phyloP scores from a whole-genome alignment of 2,329 filamentous ascomycete species.

The Fusarium tjaetaba region DNA sequence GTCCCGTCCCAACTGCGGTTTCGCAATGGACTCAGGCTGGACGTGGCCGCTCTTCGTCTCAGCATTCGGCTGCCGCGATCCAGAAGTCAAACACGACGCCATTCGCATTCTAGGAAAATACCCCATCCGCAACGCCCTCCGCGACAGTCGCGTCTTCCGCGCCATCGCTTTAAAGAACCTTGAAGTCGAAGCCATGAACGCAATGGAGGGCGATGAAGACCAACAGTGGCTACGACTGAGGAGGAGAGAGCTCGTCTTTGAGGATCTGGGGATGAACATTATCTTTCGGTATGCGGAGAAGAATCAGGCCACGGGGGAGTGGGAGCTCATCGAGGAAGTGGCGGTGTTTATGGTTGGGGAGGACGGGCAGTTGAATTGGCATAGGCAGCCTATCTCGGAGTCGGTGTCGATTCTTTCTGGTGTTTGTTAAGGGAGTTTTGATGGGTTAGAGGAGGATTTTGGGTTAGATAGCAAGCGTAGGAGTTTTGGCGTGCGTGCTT shows the following conservation, averaged over 20 bases:
- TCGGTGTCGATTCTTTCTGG: constrained; percentile 42
- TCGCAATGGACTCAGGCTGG: constrained; percentile 58
- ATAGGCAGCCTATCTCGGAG: constrained; percentile 50
- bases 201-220: constrained; percentile 45
- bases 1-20: constrained; percentile 50
- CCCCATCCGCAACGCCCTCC: constrained; percentile 56
- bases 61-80: constrained; percentile 54
- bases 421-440: constrained; percentile 21
- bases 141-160: constrained; percentile 53
- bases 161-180: constrained; percentile 53
- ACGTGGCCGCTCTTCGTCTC: constrained; percentile 57
- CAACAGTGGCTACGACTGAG: constrained; percentile 54
- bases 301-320: constrained; percentile 44
- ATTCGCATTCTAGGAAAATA: constrained; percentile 53
- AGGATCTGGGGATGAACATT: constrained; percentile 50
- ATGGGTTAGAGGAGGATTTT: background rate
- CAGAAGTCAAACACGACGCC: constrained; percentile 51
- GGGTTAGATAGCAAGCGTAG: constrained; percentile 5
- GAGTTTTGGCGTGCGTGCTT: constrained; percentile 22
- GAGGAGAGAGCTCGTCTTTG: constrained; percentile 52
- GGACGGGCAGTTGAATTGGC: constrained; percentile 49
- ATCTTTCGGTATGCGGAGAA: constrained; percentile 51
- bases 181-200: constrained; percentile 48
- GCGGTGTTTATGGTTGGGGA: constrained; percentile 45
- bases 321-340: constrained; percentile 53